Evolutionary conservation across 2,329 filamentous ascomycete species (phyloP).

Genomic region (Byssoonygena ceratinophila): DNA sequence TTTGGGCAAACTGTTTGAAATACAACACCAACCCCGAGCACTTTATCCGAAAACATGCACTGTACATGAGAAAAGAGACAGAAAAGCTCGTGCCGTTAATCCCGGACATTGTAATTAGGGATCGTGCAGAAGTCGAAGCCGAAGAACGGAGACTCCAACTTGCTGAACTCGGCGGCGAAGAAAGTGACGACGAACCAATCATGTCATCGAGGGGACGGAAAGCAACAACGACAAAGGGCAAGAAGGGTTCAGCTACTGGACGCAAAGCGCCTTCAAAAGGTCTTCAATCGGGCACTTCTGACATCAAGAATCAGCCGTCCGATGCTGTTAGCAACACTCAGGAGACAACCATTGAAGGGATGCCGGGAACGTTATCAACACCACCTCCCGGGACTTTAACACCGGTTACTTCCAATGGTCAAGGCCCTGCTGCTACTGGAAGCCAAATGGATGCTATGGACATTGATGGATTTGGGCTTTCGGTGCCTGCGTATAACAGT

Average conservation of each 20-base stretch:
- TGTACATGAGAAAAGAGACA: conserved; percentile 94
- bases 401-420: conserved; percentile 60
- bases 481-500: conserved; percentile 56
- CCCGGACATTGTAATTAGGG: conserved; percentile 79
- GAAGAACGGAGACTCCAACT: conserved; percentile 71
- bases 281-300: conserved; percentile 67
- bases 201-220: conserved; percentile 94
- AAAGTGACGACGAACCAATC: conserved; percentile 94
- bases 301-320: conserved; percentile 38
- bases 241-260: conserved; percentile 48
- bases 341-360: conserved; percentile 62
- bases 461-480: conserved; percentile 60
- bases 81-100: conserved; percentile 94
- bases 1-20: conserved; percentile 93
- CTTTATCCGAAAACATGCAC: conserved; percentile 79
- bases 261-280: conserved; percentile 59
- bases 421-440: conserved; percentile 46
- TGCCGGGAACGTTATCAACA: conserved; percentile 72
- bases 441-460: conserved; percentile 82
- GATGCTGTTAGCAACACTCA: conserved; percentile 54
- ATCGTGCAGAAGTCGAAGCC: conserved; percentile 87
- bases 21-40: conserved; percentile 89
- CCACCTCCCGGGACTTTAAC: conserved; percentile 70
- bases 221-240: conserved; percentile 67
- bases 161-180: conserved; percentile 69